Base-by-base conservation (phyloP, 441 rosid genomes). In the Bruguiera hainesii region DNA sequence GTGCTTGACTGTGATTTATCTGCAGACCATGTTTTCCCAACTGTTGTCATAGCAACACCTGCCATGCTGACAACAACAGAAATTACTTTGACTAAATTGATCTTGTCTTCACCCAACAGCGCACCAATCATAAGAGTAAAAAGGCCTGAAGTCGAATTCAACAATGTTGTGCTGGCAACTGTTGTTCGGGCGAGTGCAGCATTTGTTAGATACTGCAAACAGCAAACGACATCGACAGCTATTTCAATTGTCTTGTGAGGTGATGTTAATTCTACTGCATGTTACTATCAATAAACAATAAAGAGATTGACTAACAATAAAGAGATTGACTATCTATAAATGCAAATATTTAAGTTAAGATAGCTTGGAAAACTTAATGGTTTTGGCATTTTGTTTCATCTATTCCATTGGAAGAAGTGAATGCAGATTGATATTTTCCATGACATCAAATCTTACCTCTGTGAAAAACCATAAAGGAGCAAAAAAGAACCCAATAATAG, bases 101-200 rank as follows among this genome's bases (percentile, higher is more conserved):
- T 50, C 3, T 78, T 60, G 42, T 81, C 88, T 73, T 80, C 79
- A 21, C 86, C 84, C 11, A 80, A 62, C 26, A 79, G 23, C 46
- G 75, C 83, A 5, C 83, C 84, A 21, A 84, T 78, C 56, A 84
- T 56, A 26, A 82, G 84, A 61, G 86, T 84, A 72, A 82, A 82
- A 39, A 81, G 79, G 53, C 83, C 81, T 21, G 88, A 80, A 53
- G 84, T 82, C 39, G 88, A 80, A 21, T 77, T 68, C 70, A 84
- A 65, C 18, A 82, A 50, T 16, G 86, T 82, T 49, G 79, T 70
- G 48, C 72, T 79, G 21, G 84, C 83, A 35, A 82, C 89, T 26
- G 77, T 81, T 2, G 84, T 82, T 72, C 75, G 59, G 5, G 83
- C 84, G 0, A 84, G 80, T 37, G 86, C 84, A 15, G 84, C 80